Percentiles rank a stretch among this genome's conserved stretches.
Evolutionary conservation across 1,139 yeast species (phyloP).

Genomic region (Nematodospora anomalae): DNA sequence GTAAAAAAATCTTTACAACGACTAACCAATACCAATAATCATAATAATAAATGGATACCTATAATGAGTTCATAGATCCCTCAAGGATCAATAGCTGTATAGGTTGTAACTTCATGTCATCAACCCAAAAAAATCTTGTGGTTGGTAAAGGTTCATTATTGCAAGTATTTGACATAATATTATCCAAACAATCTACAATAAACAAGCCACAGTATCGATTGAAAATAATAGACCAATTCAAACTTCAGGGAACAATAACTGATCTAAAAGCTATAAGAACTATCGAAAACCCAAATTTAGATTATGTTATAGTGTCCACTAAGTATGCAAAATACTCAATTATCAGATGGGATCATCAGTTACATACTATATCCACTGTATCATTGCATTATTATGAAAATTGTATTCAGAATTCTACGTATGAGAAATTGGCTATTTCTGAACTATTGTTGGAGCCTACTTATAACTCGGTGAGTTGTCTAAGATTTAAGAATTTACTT

Average conservation of each 20-base stretch:
- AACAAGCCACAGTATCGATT: slow-evolving; percentile 37
- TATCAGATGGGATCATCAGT: slow-evolving; percentile 64
- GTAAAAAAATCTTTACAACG: neutral
- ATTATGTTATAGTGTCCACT: slow-evolving; percentile 68
- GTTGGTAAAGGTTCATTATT: slow-evolving; percentile 72
- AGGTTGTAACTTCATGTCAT: slow-evolving; percentile 60
- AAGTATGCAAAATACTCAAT: slow-evolving; percentile 76
- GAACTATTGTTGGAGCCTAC: slow-evolving; percentile 66
- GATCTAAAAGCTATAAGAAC: slow-evolving; percentile 58
- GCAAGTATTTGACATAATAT: slow-evolving; percentile 59
- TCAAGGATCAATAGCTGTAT: slow-evolving; percentile 66
- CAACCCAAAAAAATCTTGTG: slow-evolving; percentile 53
- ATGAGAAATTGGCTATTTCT: slow-evolving; percentile 47
- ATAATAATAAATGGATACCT: slow-evolving; percentile 63
- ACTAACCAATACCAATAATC: neutral
- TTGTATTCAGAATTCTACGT: slow-evolving; percentile 53
- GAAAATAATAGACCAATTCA: slow-evolving; percentile 62
- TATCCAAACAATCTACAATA: slow-evolving; percentile 20
- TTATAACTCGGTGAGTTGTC: slow-evolving; percentile 56
- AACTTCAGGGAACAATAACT: slow-evolving; percentile 68
- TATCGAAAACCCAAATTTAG: slow-evolving; percentile 48
- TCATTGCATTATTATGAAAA: slow-evolving; percentile 88
- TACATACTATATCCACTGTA: slow-evolving; percentile 58
- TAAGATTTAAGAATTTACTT: slow-evolving; percentile 68
- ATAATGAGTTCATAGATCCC: slow-evolving; percentile 78